These are phyloP conservation scores for Lichtheimia ramosa DNA, from an alignment of 371 early-diverging fungal species.

Conservation along the genomic window DNA sequence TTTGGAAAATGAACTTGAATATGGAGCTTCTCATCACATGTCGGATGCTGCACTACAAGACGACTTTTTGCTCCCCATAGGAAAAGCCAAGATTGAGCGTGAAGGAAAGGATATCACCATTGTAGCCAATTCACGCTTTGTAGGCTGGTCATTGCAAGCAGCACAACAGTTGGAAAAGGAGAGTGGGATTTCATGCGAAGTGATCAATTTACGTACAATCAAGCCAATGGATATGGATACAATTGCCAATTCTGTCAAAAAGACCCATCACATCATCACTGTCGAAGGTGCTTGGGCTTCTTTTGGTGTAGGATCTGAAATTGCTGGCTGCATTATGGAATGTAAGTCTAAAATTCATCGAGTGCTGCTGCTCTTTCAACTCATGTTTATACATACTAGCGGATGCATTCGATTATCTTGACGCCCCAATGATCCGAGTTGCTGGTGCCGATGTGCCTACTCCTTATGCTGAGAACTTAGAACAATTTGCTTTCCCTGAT, in stretches of 20 bases:
- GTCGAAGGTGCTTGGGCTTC: conserved; percentile 98
- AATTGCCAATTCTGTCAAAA: conserved; percentile 92
- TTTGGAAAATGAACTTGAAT: conserved; percentile 99
- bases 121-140: conserved; percentile 93
- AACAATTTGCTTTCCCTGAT: conserved; percentile 89
- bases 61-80: conserved; percentile 93
- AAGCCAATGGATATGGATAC: conserved; percentile 96
- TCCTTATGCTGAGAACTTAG: conserved; percentile 97
- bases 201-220: conserved; percentile 98
- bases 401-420: conserved; percentile 95
- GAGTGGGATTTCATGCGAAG: conserved; percentile 82
- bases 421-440: conserved; percentile 92
- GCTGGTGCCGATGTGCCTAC: conserved; percentile 99
- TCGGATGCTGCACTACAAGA: conserved; percentile 77
- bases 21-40: conserved; percentile 88
- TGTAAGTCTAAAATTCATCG: conserved; percentile 25
- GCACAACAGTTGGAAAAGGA: conserved; percentile 83
- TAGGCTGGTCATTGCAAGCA: conserved; percentile 90
- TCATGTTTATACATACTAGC: conserved; percentile 20
- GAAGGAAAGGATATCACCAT: conserved; percentile 93
- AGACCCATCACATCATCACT: conserved; percentile 96
- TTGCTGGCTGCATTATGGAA: conserved; percentile 96
- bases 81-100: conserved; percentile 96
- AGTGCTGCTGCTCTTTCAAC: no score
- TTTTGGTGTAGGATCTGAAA: conserved; percentile 97